Base-by-base conservation (phyloP, 2,329 filamentous ascomycete genomes). In the Trichothecium roseum region DNA sequence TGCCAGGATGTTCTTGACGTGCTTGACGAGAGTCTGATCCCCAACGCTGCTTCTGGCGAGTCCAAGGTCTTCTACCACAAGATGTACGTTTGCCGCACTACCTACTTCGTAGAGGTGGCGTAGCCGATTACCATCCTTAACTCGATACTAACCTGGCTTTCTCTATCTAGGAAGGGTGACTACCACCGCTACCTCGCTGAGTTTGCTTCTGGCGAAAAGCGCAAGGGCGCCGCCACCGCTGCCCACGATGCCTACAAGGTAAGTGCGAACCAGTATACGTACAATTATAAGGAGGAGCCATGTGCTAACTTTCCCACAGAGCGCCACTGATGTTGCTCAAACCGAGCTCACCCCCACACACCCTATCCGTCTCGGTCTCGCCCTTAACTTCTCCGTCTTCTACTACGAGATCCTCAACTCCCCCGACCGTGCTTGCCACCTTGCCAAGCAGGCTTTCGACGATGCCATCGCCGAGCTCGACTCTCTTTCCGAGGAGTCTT, bases 51-150 rank as follows among this genome's bases (percentile, higher is more conserved):
- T 68, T 83, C 85, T 49, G 89, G 89, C 70, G 89, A 96, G 76
- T 94, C 87, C 64, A 96, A 95, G 81, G 89, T 96, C 62, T 96
- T 96, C 69, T 96, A 96, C 74, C 88, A 95, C 82, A 96, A 96
- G 81, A 96, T 96, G 89, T 95, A 71, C 53, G 84, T n/a, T n/a
- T 74, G 20, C 10, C 30, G 6, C 20, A 24, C 20, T 24, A 6
- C 20, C 20, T 6, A 24, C 35, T 39, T 45, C 26, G 45, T 37
- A 16, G 15, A n/a, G 32, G 13, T 12, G 15, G 15, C 13, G 28
- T 26, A 39, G 34, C 28, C 20, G 28, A 13, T 8, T 30, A 8
- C n/a, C 13, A 13, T n/a, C 28, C 10, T 6, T 6, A 6, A 24
- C 10, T 24, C 20, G 10, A 24, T 6, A 10, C 20, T 24, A 24